Conservation (phyloP, 2,329 filamentous ascomycete species). For the Gaeumannomyces tritici region DNA sequence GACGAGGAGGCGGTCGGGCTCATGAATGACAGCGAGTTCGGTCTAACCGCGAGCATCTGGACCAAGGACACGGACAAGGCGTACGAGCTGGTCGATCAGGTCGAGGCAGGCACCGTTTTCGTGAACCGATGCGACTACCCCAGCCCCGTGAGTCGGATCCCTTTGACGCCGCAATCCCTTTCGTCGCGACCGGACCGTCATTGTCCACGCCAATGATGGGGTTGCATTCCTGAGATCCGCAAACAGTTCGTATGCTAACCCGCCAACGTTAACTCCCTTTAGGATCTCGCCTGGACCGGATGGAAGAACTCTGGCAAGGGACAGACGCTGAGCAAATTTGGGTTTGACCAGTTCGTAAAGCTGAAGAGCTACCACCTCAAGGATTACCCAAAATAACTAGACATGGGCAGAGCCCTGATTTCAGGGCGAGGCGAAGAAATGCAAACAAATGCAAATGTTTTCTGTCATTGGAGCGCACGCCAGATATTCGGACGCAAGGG, state of each 20-base stretch:
- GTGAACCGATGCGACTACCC: constrained; percentile 92
- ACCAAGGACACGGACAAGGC: constrained; percentile 75
- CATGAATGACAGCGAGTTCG: constrained; percentile 95
- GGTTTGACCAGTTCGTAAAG: constrained; percentile 93
- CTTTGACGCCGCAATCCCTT: not conserved
- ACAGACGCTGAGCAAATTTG: constrained; percentile 78
- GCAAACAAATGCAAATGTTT: not conserved
- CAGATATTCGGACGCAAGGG: not conserved
- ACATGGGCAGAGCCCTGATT: not conserved
- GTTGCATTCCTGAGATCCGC: constrained; percentile 2
- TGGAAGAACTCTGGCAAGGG: constrained; percentile 97
- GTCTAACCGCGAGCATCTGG: constrained; percentile 94
- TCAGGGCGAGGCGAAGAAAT: not conserved
- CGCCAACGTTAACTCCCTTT: constrained; percentile 7
- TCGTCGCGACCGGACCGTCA: not conserved
- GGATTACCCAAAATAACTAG: constrained; percentile 53
- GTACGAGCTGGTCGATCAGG: constrained; percentile 64
- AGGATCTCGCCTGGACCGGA: constrained; percentile 93
- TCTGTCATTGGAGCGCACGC: not conserved
- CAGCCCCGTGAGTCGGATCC: constrained; percentile 59
- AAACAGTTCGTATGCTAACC: not conserved
- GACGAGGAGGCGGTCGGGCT: constrained; percentile 73
- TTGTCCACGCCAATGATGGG: not conserved
- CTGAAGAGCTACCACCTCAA: constrained; percentile 95
- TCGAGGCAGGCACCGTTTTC: constrained; percentile 93